A percentile compares a stretch with the other conserved stretches of the same genome.
Conservation (phyloP, 2,329 filamentous ascomycete species). For the Ceratocystis destructans region DNA sequence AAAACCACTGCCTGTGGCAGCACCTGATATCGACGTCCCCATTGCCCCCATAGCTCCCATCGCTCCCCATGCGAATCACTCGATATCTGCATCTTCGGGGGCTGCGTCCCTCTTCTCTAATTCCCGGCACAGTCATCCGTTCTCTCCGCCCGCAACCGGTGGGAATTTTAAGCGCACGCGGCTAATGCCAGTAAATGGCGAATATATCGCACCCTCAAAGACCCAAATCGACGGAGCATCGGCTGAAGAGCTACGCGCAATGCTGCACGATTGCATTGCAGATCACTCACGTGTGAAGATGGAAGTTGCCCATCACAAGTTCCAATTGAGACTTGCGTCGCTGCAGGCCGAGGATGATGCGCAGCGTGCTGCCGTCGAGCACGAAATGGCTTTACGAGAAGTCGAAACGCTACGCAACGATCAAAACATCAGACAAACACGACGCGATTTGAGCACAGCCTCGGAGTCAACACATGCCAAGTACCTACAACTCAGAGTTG, state of each 20-base stretch:
- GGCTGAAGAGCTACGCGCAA: constrained; percentile 41
- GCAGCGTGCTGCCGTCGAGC: constrained; percentile 78
- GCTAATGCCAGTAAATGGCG: constrained; percentile 24
- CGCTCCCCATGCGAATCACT: not conserved
- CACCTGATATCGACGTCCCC: constrained; percentile 8
- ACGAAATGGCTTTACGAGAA: constrained; percentile 79
- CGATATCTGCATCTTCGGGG: constrained; percentile 24
- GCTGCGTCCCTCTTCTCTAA: not conserved
- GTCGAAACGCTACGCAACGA: constrained; percentile 68
- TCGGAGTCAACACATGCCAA: constrained; percentile 41
- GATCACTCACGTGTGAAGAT: constrained; percentile 55
- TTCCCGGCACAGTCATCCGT: constrained; percentile 36
- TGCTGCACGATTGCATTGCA: constrained; percentile 41
- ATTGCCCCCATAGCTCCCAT: not conserved
- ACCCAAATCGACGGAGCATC: constrained; percentile 40
- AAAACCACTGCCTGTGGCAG: constrained; percentile 4
- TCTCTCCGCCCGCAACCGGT: constrained; percentile 41
- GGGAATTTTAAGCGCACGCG: constrained; percentile 11
- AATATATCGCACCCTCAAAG: constrained; percentile 35
- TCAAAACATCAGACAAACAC: constrained; percentile 52
- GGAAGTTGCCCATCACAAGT: constrained; percentile 76
- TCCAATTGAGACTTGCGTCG: constrained; percentile 73
- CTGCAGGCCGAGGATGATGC: constrained; percentile 75
- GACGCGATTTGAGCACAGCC: constrained; percentile 38
- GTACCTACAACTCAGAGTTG: constrained; percentile 49